Conservation (phyloP, 202 grass and related monocot species). For the Brachypodium distachyon region DNA sequence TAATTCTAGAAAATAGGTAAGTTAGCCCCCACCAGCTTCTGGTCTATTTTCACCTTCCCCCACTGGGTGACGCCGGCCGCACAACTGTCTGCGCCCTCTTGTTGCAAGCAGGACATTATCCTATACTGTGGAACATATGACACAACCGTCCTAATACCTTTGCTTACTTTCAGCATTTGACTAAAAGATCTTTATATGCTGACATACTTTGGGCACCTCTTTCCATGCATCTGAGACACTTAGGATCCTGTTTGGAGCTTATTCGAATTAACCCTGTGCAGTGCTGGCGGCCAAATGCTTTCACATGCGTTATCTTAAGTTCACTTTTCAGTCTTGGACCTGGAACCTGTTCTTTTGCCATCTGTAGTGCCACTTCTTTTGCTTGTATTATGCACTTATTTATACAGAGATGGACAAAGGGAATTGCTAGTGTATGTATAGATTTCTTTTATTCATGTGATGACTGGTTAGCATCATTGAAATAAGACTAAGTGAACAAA, state of each 20-base stretch:
- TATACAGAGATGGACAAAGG: conserved; percentile 7
- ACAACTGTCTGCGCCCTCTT: too few species aligned
- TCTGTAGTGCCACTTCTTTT: not conserved
- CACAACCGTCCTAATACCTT: not conserved
- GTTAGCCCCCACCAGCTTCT: too few species aligned
- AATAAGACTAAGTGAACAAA: conserved; percentile 22
- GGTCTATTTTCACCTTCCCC: too few species aligned
- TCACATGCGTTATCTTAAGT: not conserved
- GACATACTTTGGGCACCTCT: not conserved
- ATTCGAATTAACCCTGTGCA: not conserved
- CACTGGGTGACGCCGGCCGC: too few species aligned
- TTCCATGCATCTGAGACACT: not conserved
- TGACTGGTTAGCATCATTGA: conserved; percentile 13
- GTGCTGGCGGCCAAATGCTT: not conserved
- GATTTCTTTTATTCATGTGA: not conserved
- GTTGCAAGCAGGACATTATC: too few species aligned
- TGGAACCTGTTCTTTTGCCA: not conserved
- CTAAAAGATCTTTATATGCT: not conserved
- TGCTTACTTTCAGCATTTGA: conserved; percentile 7
- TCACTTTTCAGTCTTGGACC: conserved; percentile 4
- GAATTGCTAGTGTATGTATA: not conserved
- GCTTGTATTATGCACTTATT: not conserved
- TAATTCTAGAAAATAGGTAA: too few species aligned
- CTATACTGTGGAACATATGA: not conserved
- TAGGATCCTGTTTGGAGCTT: not conserved